phyloP scores from a whole-genome alignment of 2,329 filamentous ascomycete genomes.

The Monilinia polystroma region DNA sequence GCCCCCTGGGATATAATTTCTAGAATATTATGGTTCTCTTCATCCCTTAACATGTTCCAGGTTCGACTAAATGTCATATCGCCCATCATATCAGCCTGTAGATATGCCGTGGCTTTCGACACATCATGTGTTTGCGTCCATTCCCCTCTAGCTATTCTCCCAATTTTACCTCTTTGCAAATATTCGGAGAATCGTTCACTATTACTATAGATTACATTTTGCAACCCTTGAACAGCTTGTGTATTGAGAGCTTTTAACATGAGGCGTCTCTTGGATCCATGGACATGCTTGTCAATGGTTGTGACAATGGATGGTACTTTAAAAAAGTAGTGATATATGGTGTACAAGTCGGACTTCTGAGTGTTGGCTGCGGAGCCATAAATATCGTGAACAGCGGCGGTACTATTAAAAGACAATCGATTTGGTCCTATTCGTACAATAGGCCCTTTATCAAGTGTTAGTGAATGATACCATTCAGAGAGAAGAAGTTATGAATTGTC shows the following conservation, averaged over 20 bases:
- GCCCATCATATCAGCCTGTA: constrained; percentile 3
- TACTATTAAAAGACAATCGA: background rate
- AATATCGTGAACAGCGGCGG: constrained; percentile 2
- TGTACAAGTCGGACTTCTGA: constrained; percentile 11
- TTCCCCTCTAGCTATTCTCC: background rate
- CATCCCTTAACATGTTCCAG: background rate
- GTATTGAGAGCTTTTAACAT: background rate
- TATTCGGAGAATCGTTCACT: background rate
- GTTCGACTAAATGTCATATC: constrained; percentile 6
- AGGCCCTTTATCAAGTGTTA: constrained; percentile 44
- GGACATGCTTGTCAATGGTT: background rate
- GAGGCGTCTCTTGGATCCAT: constrained; percentile 4
- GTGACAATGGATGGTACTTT: constrained; percentile 4
- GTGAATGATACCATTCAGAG: background rate
- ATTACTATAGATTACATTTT: background rate
- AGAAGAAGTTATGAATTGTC: background rate
- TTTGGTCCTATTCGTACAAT: constrained; percentile 54
- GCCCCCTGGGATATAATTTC: background rate
- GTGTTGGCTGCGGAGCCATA: constrained; percentile 1
- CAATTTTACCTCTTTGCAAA: background rate
- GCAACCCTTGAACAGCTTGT: background rate
- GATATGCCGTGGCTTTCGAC: background rate
- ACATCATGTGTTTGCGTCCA: background rate
- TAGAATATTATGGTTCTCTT: constrained; percentile 8
- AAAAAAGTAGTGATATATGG: constrained; percentile 10